Evolutionary conservation across 2,329 filamentous ascomycete genomes (phyloP), one percentile per base, ranked within the genome.

Genomic region (Orbilia quercus): DNA sequence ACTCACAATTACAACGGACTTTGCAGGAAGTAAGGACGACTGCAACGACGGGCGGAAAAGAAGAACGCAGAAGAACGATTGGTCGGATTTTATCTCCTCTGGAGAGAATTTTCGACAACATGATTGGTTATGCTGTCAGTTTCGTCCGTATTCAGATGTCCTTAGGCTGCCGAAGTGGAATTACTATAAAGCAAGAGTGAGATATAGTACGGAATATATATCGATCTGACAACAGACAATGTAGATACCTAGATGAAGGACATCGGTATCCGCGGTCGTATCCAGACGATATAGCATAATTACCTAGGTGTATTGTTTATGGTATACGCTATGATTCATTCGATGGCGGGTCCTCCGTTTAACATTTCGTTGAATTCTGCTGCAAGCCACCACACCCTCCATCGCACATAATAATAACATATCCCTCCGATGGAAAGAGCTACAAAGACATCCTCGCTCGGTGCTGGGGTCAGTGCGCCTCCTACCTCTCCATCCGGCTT

Each of bases 101-200:
- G 38, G 38, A 31, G 51, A 58, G 53, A 58, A 50, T 57, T 58
- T 42, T 67, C 20, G 45, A 53, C 12, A 18, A 23, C 7, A 18
- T 67, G 53, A 67, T 59, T 67, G 54, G 63, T 50, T 34, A 22
- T 42, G 25, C 34, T 51, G 25, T 31, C 25, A 23, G 40, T 31
- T 5, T 31, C 9, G 28, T 31, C 28, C 28, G 28, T 31, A 31
- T 31, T 31, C 28, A 31, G 28, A n/a, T n/a, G n/a, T n/a, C n/a
- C n/a, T n/a, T n/a, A n/a, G n/a, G n/a, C n/a, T n/a, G n/a, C n/a
- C n/a, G n/a, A n/a, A n/a, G n/a, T n/a, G n/a, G n/a, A n/a, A n/a
- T n/a, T n/a, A n/a, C n/a, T n/a, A n/a, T n/a, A n/a, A n/a, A n/a
- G n/a, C n/a, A n/a, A n/a, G n/a, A n/a, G n/a, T n/a, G n/a, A n/a